Conservation (phyloP, 129 eudicot genomes). For the Mikania micrantha region DNA sequence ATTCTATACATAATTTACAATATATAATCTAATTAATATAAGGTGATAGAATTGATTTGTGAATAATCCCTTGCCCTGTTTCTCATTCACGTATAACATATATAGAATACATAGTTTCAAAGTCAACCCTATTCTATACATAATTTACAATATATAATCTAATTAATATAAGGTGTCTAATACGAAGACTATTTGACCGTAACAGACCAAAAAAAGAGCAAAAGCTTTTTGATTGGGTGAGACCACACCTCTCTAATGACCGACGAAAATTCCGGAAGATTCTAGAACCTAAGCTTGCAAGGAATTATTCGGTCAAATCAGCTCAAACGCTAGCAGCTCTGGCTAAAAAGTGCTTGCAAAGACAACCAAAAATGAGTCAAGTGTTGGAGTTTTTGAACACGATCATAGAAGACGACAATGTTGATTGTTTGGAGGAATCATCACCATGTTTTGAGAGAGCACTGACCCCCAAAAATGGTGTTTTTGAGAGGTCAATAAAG, state of each 20-base stretch:
- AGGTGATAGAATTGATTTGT: too few relatives aligned
- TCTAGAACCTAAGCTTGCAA: constrained; percentile 61
- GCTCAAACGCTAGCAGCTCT: constrained; percentile 76
- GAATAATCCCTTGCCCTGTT: too few relatives aligned
- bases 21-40: too few relatives aligned
- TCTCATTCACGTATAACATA: too few relatives aligned
- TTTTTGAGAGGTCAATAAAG: constrained; percentile 19
- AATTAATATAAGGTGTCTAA: too few relatives aligned
- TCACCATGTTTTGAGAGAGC: constrained; percentile 17
- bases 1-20: too few relatives aligned
- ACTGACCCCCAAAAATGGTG: constrained; percentile 22
- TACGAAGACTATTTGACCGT: constrained; percentile 66
- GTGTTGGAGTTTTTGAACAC: constrained; percentile 50
- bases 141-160: too few relatives aligned
- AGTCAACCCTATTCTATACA: too few relatives aligned
- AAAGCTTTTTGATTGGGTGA: constrained; percentile 61
- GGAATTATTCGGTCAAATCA: constrained; percentile 57
- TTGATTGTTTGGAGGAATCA: constrained; percentile 21
- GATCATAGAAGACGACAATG: constrained; percentile 35
- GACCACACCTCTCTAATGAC: constrained; percentile 57
- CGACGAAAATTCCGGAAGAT: constrained; percentile 53
- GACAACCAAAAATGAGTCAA: constrained; percentile 67
- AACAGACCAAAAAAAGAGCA: constrained; percentile 64
- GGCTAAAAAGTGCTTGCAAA: constrained; percentile 66
- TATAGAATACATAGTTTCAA: too few relatives aligned